Evolutionary conservation across 176 grass and related monocot species (phyloP), one percentile per base, ranked within the genome.

Genomic region (Triticum urartu): DNA sequence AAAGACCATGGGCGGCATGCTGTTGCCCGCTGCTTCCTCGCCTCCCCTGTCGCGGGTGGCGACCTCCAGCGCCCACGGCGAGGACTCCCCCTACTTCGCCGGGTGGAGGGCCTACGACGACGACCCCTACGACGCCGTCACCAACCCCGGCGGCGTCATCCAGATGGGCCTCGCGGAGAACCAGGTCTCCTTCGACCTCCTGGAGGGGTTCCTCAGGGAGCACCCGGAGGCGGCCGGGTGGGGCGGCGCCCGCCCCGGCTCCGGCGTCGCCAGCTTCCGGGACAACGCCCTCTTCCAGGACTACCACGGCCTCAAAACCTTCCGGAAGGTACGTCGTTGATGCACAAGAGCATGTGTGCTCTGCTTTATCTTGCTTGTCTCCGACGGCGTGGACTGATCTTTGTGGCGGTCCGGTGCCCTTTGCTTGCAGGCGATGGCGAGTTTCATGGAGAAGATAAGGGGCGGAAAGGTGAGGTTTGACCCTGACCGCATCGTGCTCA

Each of bases 121-220:
- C 28, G 66, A 97, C 81, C 92, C 95, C 50, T 97, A 94, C 84
- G 88, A 97, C 87, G 69, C 88, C 64, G 67, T 35, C 18, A 54
- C 33, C 25, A 94, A 97, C 84, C 95, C 95, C 4, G 6, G 25
- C 39, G 95, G 95, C 64, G 92, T 97, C 76, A 94, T 97, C 5
- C 95, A 97, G 87, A 97, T 97, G 95, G 95, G 95, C 50, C 88
- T 97, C 25, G 95, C 95, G 12, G 95, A 97, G 83, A 97, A 94
- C 90, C 95, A 97, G 88, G 91, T 95, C 17, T 98, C 93, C 58
- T 98, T 95, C 89, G 91, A 95, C 56, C 95, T 98, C 52, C 88
- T 98, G 11, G 95, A 98, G 67, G 87, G 79, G 9, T 98, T 93
- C 80, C 84, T 95, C 13, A 7, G 79, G 82, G 81, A 90, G 59